Evolutionary conservation across 805 yeast species (phyloP).

Genomic region (Schizosaccharomyces octosporus): DNA sequence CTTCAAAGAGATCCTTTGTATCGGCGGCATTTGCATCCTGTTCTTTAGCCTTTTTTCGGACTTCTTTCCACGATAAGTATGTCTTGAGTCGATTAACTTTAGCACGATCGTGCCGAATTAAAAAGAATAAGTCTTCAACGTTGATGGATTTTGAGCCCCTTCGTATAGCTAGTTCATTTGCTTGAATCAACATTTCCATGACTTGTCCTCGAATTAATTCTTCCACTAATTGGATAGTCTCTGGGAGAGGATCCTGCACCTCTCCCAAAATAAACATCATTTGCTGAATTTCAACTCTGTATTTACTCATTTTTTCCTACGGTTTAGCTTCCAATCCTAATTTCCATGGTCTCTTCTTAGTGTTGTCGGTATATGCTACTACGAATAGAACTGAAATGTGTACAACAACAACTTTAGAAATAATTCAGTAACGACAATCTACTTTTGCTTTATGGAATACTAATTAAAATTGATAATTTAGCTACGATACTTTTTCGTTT

Average conservation of each 20-base stretch:
- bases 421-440: too few relatives aligned
- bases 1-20: slow-evolving; percentile 28
- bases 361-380: neutral
- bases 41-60: slow-evolving; percentile 55
- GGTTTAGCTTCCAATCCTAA: neutral
- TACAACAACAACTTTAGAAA: too few relatives aligned
- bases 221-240: slow-evolving; percentile 77
- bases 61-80: slow-evolving; percentile 88
- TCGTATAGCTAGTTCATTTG: slow-evolving; percentile 48
- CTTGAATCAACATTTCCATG: slow-evolving; percentile 47
- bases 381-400: too few relatives aligned
- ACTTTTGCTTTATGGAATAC: too few relatives aligned
- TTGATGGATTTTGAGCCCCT: slow-evolving; percentile 68
- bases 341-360: neutral
- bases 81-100: slow-evolving; percentile 80
- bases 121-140: slow-evolving; percentile 79
- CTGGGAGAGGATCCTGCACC: slow-evolving; percentile 77
- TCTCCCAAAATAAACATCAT: slow-evolving; percentile 98
- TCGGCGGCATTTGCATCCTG: slow-evolving; percentile 32
- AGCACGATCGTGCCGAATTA: slow-evolving; percentile 80
- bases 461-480: too few relatives aligned
- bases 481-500: too few relatives aligned
- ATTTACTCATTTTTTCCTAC: slow-evolving; percentile 17
- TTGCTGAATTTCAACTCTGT: slow-evolving; percentile 77
- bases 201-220: slow-evolving; percentile 91